Evolutionary conservation across 1,284 basidiomycete species (phyloP).

Genomic region (Ganoderma lucidum): DNA sequence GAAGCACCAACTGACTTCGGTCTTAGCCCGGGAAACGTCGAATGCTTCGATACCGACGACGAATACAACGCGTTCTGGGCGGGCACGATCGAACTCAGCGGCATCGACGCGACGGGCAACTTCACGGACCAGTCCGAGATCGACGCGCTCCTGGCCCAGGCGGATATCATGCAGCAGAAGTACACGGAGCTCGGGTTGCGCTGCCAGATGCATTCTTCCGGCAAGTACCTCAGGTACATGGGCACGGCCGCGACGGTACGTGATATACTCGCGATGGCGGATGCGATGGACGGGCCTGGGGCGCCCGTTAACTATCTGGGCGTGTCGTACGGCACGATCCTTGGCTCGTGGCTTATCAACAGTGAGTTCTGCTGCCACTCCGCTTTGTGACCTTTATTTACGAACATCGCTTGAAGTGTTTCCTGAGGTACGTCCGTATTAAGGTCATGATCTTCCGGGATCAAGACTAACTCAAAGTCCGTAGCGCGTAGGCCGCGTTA

Average conservation of each 20-base stretch:
- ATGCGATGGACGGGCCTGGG: constrained; percentile 28
- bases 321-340: constrained; percentile 24
- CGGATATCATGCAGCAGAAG: constrained; percentile 24
- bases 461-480: not conserved
- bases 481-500: constrained; percentile 30
- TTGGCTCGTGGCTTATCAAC: constrained; percentile 31
- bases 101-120: constrained; percentile 23
- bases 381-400: not conserved
- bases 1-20: not conserved
- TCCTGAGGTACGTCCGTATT: constrained; percentile 30
- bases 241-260: constrained; percentile 30
- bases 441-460: too few species aligned
- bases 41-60: constrained; percentile 18
- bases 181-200: constrained; percentile 21
- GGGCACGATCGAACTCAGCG: constrained; percentile 21
- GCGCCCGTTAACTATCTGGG: constrained; percentile 26
- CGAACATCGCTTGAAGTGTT: constrained; percentile 16
- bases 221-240: constrained; percentile 24
- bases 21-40: constrained; percentile 20
- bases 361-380: constrained; percentile 19
- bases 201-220: constrained; percentile 11
- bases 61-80: constrained; percentile 20
- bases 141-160: constrained; percentile 17
- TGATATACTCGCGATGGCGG: constrained; percentile 30
- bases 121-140: constrained; percentile 22